Conservation (phyloP, 2,329 filamentous ascomycete species). For the Penicillium sp. region DNA sequence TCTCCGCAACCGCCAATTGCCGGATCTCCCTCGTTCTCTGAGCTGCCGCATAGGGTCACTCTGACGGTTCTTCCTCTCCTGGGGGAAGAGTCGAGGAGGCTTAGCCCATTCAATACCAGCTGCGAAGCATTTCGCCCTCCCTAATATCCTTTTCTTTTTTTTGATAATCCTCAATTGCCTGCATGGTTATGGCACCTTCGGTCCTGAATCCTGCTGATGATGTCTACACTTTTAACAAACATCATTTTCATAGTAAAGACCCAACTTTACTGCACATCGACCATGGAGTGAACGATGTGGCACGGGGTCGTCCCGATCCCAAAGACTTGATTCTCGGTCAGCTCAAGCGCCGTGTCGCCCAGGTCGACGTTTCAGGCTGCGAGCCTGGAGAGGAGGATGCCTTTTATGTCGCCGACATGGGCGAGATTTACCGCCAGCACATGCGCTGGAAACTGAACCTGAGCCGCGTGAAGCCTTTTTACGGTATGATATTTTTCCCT, state of each 20-base stretch:
- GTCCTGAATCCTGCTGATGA: slow-evolving; percentile 54
- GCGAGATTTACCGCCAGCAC: slow-evolving; percentile 98
- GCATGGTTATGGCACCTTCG: slow-evolving; percentile 69
- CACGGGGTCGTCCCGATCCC: slow-evolving; percentile 48
- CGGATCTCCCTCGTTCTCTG: slow-evolving; percentile 59
- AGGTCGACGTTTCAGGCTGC: slow-evolving; percentile 81
- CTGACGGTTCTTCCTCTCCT: slow-evolving; percentile 97
- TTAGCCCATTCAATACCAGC: slow-evolving; percentile 87
- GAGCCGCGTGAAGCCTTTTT: slow-evolving; percentile 89
- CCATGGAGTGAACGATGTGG: slow-evolving; percentile 44
- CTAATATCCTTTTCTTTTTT: slow-evolving; percentile 56
- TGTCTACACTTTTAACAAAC: slow-evolving; percentile 34
- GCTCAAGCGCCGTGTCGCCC: slow-evolving; percentile 77
- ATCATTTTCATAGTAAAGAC: slow-evolving; percentile 28
- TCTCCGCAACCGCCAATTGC: slow-evolving; percentile 31
- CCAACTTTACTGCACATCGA: slow-evolving; percentile 30
- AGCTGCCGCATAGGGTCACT: slow-evolving; percentile 99
- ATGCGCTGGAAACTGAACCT: slow-evolving; percentile 96
- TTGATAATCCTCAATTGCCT: slow-evolving; percentile 25
- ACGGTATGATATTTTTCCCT: slow-evolving; percentile 58
- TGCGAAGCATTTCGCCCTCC: slow-evolving; percentile 93
- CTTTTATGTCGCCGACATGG: slow-evolving; percentile 96
- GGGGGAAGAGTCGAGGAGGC: slow-evolving; percentile 99
- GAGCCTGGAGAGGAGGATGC: slow-evolving; percentile 92
- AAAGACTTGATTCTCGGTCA: slow-evolving; percentile 84